Base-by-base conservation (phyloP, 2,329 filamentous ascomycete species). In the Cladosporium sp. region DNA sequence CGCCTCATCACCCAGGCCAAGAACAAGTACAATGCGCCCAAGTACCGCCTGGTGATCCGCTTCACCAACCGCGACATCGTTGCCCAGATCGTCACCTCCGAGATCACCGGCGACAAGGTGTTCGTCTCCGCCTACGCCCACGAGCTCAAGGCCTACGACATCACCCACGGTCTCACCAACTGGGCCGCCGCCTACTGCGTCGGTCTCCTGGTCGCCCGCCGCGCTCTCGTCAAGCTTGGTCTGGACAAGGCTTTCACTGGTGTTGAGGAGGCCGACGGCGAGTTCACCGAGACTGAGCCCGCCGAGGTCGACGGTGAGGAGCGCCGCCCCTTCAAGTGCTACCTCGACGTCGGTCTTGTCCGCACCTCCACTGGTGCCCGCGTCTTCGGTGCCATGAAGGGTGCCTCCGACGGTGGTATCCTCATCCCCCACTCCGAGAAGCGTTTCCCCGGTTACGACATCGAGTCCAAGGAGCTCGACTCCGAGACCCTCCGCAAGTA, bases 11-110 rank as follows among this genome's bases (percentile, higher is more conserved):
- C 89, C 81, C 93, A 98, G 84, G 93, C 93, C 80, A 98, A 97
- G 89, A 98, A 98, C 89, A 98, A 98, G 87, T 98, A 97, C 87
- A 95, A 95, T 80, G 87, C 93, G 61, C 93, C 93, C 78, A 98
- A 98, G 85, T 97, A 98, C 87, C 89, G 93, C 73, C 87, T 98
- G 72, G 93, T 98, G 65, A 89, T 98, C 74, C 93, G 93, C 62
- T 71, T 71, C 68, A 70, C 68, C 65, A 70, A 97, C 87, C 89
- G 90, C 78, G 92, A 98, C 83, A 95, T 97, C 81, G 87, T 97
- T 80, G 85, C 84, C 79, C 93, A 98, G 82, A 93, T 98, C 74
- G 84, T 98, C 74, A 87, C 83, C 73, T 95, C 93, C 57, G 93
- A 98, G 83, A 87, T 98, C 79, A 84, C 82, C 64, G 93, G 93